Percentiles rank a stretch among this genome's conserved stretches.
Conservation (phyloP, 371 early-diverging fungal genomes). For the Dinochytrium kinnereticum region DNA sequence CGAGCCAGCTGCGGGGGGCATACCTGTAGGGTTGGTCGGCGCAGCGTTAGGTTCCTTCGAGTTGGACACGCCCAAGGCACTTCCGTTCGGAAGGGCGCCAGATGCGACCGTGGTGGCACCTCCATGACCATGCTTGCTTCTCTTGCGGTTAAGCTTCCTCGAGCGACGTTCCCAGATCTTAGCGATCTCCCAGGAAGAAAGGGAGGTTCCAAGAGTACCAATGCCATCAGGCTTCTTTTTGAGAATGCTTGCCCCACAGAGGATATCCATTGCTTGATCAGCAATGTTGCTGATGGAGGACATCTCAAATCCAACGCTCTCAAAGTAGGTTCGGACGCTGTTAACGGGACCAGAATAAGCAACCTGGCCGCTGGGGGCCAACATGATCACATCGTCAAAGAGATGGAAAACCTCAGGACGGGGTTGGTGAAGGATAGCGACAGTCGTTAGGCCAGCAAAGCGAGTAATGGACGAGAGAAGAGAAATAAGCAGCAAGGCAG, state of each 20-base stretch:
- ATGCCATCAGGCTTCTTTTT: not conserved
- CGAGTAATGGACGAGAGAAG: slow-evolving; percentile 61
- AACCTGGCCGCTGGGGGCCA: slow-evolving; percentile 75
- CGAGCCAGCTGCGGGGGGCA: not conserved
- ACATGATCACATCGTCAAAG: slow-evolving; percentile 87
- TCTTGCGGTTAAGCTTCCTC: not conserved
- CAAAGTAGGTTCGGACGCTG: slow-evolving; percentile 38
- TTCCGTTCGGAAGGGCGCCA: not conserved
- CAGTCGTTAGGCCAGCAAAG: slow-evolving; percentile 65
- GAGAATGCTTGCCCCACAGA: slow-evolving; percentile 29
- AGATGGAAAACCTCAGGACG: slow-evolving; percentile 82
- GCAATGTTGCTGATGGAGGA: slow-evolving; percentile 38
- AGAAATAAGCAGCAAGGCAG: slow-evolving; percentile 67
- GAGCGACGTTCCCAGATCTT: slow-evolving; percentile 20
- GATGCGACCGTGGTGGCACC: not conserved
- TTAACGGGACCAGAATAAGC: slow-evolving; percentile 73
- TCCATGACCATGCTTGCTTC: not conserved
- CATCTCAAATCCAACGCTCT: slow-evolving; percentile 44
- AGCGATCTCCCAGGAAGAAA: slow-evolving; percentile 39
- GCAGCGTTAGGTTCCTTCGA: not conserved
- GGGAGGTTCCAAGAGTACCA: not conserved
- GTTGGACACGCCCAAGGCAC: no score
- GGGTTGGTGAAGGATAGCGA: slow-evolving; percentile 79
- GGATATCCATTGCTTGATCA: slow-evolving; percentile 56
- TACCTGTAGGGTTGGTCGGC: not conserved